phyloP scores from a whole-genome alignment of 2,329 filamentous ascomycete species.

The Penicillium psychrosexuale region DNA sequence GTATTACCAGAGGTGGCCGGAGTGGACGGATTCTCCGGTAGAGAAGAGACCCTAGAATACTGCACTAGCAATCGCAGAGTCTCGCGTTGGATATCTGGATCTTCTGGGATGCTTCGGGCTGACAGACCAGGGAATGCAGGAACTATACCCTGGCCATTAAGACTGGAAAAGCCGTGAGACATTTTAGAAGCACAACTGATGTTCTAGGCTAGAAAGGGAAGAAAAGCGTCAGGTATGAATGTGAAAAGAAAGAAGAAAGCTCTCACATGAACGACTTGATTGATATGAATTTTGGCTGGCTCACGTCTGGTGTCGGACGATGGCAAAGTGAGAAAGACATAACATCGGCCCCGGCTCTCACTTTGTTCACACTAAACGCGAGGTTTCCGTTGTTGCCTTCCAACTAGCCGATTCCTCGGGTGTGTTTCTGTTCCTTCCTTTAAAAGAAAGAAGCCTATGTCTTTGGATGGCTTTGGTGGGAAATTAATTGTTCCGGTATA shows the following conservation, averaged over 20 bases:
- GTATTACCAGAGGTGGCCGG: not conserved
- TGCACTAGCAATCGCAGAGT: not conserved
- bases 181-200: not conserved
- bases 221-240: not conserved
- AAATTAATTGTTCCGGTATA: not conserved
- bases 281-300: not conserved
- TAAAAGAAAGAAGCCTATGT: not conserved
- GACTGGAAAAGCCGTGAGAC: not conserved
- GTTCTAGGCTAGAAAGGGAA: not conserved
- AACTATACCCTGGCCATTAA: not conserved
- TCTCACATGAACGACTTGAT: not conserved
- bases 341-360: conserved; percentile 1
- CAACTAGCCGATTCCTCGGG: not conserved
- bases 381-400: not conserved
- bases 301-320: conserved; percentile 4
- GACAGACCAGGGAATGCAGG: conserved; percentile 5
- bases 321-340: conserved; percentile 5
- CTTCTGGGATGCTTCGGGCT: conserved; percentile 1
- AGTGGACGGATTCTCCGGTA: not conserved
- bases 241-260: not conserved
- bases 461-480: not conserved
- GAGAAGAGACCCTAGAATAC: not conserved
- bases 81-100: conserved; percentile 2
- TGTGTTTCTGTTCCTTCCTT: not conserved
- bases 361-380: not conserved